Percentiles rank a stretch among this genome's conserved stretches.
These are phyloP conservation scores for Neurospora tetrasperma DNA, from an alignment of 495 filamentous ascomycete genomes.

Conservation along the genomic window DNA sequence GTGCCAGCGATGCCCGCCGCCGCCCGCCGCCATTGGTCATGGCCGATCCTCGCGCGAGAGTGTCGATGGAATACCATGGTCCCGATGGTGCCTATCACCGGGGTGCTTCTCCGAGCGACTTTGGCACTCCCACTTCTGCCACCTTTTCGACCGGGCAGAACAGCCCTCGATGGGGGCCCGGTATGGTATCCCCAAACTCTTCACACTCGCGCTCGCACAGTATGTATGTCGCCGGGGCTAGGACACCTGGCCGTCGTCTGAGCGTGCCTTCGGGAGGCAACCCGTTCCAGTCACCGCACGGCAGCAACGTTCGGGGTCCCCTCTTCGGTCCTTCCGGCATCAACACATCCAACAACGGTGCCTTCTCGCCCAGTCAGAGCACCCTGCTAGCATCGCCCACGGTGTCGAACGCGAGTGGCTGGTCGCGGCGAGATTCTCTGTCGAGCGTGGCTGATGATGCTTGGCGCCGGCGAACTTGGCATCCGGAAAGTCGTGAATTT, in stretches of 20 bases:
- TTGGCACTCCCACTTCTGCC: slow-evolving; percentile 64
- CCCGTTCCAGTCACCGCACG: slow-evolving; percentile 62
- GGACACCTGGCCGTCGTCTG: slow-evolving; percentile 62
- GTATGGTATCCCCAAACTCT: slow-evolving; percentile 57
- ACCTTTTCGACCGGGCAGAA: slow-evolving; percentile 62
- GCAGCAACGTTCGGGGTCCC: slow-evolving; percentile 43
- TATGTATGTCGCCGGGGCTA: slow-evolving; percentile 52
- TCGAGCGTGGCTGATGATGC: slow-evolving; percentile 58
- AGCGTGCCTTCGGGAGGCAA: slow-evolving; percentile 71
- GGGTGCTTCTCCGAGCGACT: slow-evolving; percentile 55
- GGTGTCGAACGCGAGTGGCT: slow-evolving; percentile 46
- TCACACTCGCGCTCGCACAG: slow-evolving; percentile 51
- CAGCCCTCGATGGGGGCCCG: slow-evolving; percentile 60
- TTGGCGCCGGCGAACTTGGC: slow-evolving; percentile 79
- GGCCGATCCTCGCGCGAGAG: slow-evolving; percentile 49
- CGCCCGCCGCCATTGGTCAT: slow-evolving; percentile 78
- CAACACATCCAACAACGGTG: slow-evolving; percentile 40
- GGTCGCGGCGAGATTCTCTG: slow-evolving; percentile 51
- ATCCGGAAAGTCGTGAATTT: slow-evolving; percentile 59
- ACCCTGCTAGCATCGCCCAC: slow-evolving; percentile 62
- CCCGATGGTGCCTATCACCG: slow-evolving; percentile 44
- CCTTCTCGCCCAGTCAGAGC: slow-evolving; percentile 41
- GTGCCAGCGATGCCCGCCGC: slow-evolving; percentile 50
- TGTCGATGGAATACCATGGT: slow-evolving; percentile 52
- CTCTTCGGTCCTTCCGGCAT: slow-evolving; percentile 46